Evolutionary conservation across 768 basidiomycete species (phyloP).

Genomic region (Paxillus ammoniavirescens): DNA sequence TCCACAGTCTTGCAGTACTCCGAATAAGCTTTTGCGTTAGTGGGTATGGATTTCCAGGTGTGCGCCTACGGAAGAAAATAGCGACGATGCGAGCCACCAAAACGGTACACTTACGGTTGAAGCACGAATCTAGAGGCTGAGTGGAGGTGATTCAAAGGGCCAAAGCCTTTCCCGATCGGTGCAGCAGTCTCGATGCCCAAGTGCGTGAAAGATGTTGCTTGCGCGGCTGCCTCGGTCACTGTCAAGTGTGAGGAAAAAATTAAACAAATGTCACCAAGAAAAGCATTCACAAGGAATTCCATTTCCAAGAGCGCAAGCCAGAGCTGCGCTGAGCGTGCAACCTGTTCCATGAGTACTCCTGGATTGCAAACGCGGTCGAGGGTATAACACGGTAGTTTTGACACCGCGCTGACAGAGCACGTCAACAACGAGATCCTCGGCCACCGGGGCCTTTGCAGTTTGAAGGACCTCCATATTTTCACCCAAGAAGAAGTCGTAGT

Average conservation of each 20-base stretch:
- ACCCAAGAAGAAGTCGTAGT: slow-evolving; percentile 44
- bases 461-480: slow-evolving; percentile 68
- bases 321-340: slow-evolving; percentile 85
- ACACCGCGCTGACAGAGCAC: slow-evolving; percentile 45
- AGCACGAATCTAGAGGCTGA: slow-evolving; percentile 47
- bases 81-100: neutral
- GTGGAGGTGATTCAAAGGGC: slow-evolving; percentile 87
- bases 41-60: slow-evolving; percentile 60
- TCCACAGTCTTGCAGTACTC: slow-evolving; percentile 57
- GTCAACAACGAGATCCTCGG: slow-evolving; percentile 55
- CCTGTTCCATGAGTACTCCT: slow-evolving; percentile 89
- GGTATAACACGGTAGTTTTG: slow-evolving; percentile 47
- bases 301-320: slow-evolving; percentile 67
- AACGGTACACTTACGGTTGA: slow-evolving; percentile 48
- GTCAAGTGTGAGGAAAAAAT: neutral
- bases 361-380: slow-evolving; percentile 61
- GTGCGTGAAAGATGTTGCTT: slow-evolving; percentile 73
- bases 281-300: slow-evolving; percentile 34
- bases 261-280: neutral
- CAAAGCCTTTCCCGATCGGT: slow-evolving; percentile 70
- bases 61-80: slow-evolving; percentile 43
- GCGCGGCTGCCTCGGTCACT: slow-evolving; percentile 58
- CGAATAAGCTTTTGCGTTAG: slow-evolving; percentile 65
- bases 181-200: slow-evolving; percentile 68
- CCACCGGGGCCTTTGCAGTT: slow-evolving; percentile 4